Conservation (phyloP, 2,329 filamentous ascomycete species). For the Diaporthe batatas region DNA sequence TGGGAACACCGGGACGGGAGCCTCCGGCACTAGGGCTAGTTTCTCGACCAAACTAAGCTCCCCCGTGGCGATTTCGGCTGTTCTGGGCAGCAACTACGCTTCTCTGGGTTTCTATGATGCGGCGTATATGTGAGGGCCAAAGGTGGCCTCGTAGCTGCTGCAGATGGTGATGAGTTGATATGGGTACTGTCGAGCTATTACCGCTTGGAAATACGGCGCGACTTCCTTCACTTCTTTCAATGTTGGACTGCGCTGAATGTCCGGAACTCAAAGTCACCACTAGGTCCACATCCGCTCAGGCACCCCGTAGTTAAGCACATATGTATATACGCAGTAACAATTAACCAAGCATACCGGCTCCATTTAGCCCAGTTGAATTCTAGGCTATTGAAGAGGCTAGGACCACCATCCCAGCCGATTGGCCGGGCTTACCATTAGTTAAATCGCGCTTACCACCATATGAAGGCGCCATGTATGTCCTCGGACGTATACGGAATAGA, state of each 20-base stretch:
- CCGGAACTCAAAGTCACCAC: too few species aligned
- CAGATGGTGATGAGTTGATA: background rate
- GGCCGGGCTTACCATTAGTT: too few species aligned
- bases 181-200: background rate
- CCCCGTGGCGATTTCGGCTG: slow-evolving; percentile 51
- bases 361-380: background rate
- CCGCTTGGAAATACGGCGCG: background rate
- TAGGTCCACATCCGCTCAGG: background rate
- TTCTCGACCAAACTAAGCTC: slow-evolving; percentile 54
- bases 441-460: too few species aligned
- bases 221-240: background rate
- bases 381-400: background rate
- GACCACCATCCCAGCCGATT: too few species aligned
- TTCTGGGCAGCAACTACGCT: slow-evolving; percentile 49
- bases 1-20: slow-evolving; percentile 68
- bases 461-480: too few species aligned
- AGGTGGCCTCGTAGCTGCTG: background rate
- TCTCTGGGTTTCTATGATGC: slow-evolving; percentile 48
- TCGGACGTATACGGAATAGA: too few species aligned
- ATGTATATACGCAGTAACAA: background rate
- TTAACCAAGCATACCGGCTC: background rate
- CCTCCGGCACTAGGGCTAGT: slow-evolving; percentile 64
- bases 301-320: too few species aligned
- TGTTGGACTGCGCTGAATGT: background rate
- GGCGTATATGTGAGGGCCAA: slow-evolving; percentile 45